A percentile compares a stretch with the other conserved stretches of the same genome.
Evolutionary conservation across 805 yeast species (phyloP).

Genomic region (Lipomyces spencermartinsiae): DNA sequence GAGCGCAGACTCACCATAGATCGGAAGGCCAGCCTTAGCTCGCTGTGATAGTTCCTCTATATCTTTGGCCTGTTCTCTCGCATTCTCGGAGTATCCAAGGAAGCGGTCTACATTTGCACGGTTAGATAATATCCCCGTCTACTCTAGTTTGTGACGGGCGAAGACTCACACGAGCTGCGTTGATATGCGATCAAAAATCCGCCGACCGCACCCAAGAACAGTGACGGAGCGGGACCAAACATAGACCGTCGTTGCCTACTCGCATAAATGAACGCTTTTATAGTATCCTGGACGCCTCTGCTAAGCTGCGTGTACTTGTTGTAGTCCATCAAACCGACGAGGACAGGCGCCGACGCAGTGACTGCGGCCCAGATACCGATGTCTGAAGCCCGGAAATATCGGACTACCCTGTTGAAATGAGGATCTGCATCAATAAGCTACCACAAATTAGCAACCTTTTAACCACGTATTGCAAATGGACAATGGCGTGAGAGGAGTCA

Average conservation of each 20-base stretch:
- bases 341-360: conserved; percentile 58
- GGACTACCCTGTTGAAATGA: conserved; percentile 70
- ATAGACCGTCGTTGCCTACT: conserved; percentile 3
- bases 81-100: conserved; percentile 78
- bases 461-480: background rate
- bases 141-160: background rate
- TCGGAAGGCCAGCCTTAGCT: conserved; percentile 67
- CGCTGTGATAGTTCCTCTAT: conserved; percentile 73
- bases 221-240: conserved; percentile 17
- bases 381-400: conserved; percentile 74
- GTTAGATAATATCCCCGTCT: background rate
- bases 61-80: conserved; percentile 72
- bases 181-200: conserved; percentile 78
- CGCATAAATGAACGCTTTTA: conserved; percentile 14
- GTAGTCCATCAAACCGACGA: conserved; percentile 54
- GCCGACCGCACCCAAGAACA: conserved; percentile 60
- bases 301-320: conserved; percentile 42
- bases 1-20: conserved; percentile 69
- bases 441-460: background rate
- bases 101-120: conserved; percentile 59
- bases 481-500: background rate
- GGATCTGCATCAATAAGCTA: conserved; percentile 79
- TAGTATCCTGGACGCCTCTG: background rate
- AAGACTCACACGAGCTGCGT: conserved; percentile 30
- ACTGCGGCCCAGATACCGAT: conserved; percentile 57